Evolutionary conservation across 2,329 filamentous ascomycete species (phyloP), one percentile per base, ranked within the genome.

Genomic region (Emericellopsis cladophorae): DNA sequence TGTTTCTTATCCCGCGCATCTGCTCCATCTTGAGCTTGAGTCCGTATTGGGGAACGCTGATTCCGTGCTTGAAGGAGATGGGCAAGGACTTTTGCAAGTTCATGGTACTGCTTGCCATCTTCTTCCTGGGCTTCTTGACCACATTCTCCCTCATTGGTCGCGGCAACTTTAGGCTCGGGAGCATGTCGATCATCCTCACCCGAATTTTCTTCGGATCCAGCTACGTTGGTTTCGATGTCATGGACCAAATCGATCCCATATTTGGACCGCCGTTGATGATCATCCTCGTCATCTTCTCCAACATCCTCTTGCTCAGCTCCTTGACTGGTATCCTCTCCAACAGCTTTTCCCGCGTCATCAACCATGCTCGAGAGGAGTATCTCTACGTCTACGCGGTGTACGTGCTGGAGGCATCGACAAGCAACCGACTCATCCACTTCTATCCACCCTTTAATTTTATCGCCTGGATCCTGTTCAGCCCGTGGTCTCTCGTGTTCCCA

Each of bases 11-110:
- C 16, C 89, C 89, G 14, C 81, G 85, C 45, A 83, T 94, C 49
- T 94, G 83, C 62, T 93, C 88, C 12, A 73, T 95, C 40, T 70
- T 95, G 46, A 90, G 84, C 55, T 61, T 95, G 47, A 87, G 87
- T 51, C 85, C 86, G 1, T 95, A 93, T 56, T 95, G 92, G 72
- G 89, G 86, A 34, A 92, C 84, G 1, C 60, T 92, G 38, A 89
- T 95, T 44, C 89, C 88, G 0, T 93, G 89, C 47, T 70, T 95
- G 39, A 92, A 92, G 56, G 86, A 90, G 57, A 95, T 95, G 89
- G 84, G 84, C 32, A 90, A 89, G 59, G 87, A 94, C 55, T 95
- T 95, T 55, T 60, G 89, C 57, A 89, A 89, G 53, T 94, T 92
- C 55, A 73, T 78, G 61, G 82, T 85, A 2, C 70, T 90, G 22